Evolutionary conservation across 371 early-diverging fungal genomes (phyloP).

Genomic region (Apophysomyces sp.): DNA sequence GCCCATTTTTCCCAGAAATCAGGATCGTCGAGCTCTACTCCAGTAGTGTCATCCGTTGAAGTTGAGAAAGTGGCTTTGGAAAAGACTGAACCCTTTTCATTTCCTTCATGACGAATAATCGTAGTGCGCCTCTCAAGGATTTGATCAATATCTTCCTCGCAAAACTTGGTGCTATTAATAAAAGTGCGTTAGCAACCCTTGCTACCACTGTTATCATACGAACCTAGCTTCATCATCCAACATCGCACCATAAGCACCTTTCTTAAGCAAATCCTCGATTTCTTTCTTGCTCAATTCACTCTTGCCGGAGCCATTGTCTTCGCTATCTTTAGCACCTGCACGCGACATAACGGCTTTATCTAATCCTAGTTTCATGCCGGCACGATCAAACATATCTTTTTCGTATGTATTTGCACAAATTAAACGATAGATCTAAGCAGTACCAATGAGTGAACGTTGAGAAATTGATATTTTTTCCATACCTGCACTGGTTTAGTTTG

Average conservation of each 20-base stretch:
- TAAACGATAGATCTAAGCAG: constrained; percentile 69
- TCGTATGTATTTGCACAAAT: constrained; percentile 93
- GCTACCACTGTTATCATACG: background rate
- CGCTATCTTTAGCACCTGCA: constrained; percentile 39
- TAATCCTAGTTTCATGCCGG: constrained; percentile 90
- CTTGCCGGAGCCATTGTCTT: constrained; percentile 25
- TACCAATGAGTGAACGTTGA: background rate
- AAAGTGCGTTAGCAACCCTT: background rate
- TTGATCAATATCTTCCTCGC: constrained; percentile 97
- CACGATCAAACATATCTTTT: constrained; percentile 96
- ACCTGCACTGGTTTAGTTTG: constrained; percentile 87
- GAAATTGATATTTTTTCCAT: background rate
- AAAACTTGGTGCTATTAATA: constrained; percentile 69
- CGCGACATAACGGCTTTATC: constrained; percentile 87
- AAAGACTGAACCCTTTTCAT: constrained; percentile 81
- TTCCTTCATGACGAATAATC: constrained; percentile 82
- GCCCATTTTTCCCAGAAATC: constrained; percentile 98
- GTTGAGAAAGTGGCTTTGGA: constrained; percentile 91
- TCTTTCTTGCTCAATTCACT: constrained; percentile 73
- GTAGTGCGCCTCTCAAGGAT: constrained; percentile 91
- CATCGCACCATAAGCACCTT: constrained; percentile 91
- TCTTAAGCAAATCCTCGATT: constrained; percentile 86
- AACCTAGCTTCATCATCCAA: constrained; percentile 82
- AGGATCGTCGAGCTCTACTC: constrained; percentile 92
- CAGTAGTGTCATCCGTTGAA: constrained; percentile 45